Conservation (phyloP, 2,329 filamentous ascomycete genomes). For the Microdochium nivale region DNA sequence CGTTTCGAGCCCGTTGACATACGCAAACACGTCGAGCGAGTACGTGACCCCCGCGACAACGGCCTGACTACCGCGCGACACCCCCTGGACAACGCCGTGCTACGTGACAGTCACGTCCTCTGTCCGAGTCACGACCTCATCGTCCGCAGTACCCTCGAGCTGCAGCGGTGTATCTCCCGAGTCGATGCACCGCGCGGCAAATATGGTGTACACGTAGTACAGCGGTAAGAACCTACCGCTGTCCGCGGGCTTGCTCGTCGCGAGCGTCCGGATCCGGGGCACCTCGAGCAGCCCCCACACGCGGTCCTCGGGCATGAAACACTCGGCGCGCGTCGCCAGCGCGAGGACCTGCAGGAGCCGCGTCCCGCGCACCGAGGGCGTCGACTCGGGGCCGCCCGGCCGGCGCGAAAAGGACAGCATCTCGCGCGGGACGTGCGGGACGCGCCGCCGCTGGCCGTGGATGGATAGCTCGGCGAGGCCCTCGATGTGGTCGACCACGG, state of each 20-base stretch:
- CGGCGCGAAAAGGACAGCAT: not conserved
- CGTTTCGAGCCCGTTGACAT: not conserved
- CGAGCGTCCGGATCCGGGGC: conserved; percentile 1
- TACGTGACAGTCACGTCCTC: too few relatives aligned
- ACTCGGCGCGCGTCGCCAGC: conserved; percentile 1
- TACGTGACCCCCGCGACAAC: not conserved
- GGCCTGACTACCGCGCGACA: too few relatives aligned
- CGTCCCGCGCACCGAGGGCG: not conserved
- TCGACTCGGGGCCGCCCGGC: too few relatives aligned
- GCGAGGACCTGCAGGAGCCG: not conserved
- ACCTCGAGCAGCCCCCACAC: conserved; percentile 1
- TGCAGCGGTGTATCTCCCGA: not conserved
- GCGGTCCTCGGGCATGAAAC: not conserved
- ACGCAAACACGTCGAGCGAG: conserved; percentile 3
- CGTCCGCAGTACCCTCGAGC: too few relatives aligned
- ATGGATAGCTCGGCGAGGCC: conserved; percentile 2
- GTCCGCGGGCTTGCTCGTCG: not conserved
- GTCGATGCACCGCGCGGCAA: conserved; percentile 1
- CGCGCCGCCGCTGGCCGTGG: not conserved
- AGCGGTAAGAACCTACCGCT: not conserved
- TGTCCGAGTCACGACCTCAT: too few relatives aligned
- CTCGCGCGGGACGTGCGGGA: not conserved
- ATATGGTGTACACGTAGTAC: not conserved
- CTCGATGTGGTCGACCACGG: conserved; percentile 2
- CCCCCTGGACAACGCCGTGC: too few relatives aligned